Conservation (phyloP, 345 rosid genomes). For the Trapa bicornis region DNA sequence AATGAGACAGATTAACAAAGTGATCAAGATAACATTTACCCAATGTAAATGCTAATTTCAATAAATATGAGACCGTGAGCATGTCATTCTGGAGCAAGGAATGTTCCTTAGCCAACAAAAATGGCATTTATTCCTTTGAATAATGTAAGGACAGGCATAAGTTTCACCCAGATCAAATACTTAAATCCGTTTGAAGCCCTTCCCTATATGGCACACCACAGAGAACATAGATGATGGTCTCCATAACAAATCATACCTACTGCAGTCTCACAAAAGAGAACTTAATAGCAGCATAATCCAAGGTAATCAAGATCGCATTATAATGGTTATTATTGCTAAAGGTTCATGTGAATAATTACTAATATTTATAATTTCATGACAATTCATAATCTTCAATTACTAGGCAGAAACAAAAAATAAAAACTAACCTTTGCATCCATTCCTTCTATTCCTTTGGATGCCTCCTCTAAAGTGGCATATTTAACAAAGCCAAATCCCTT, state of each 20-base stretch:
- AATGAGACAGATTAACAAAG: background rate
- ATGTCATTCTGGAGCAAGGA: background rate
- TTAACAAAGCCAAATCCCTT: conserved; percentile 44
- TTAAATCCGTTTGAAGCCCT: background rate
- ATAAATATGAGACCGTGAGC: background rate
- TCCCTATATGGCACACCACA: background rate
- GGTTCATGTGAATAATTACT: background rate
- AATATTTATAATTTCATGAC: too few species aligned
- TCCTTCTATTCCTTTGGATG: conserved; percentile 36
- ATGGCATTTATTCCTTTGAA: background rate
- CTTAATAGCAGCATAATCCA: background rate
- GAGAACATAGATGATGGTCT: background rate
- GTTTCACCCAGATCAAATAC: background rate
- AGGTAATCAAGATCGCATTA: background rate
- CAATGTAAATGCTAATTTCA: background rate
- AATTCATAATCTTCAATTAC: too few species aligned
- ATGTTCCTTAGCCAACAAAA: background rate
- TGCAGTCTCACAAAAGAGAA: background rate
- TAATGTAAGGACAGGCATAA: background rate
- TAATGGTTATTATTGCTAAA: background rate
- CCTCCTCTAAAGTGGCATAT: conserved; percentile 31
- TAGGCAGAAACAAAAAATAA: background rate
- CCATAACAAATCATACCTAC: background rate
- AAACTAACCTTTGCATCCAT: conserved; percentile 41
- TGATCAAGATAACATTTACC: background rate